A percentile compares a stretch with the other conserved stretches of the same genome.
Conservation (phyloP, 768 basidiomycete genomes). For the Amanita inopinata region DNA sequence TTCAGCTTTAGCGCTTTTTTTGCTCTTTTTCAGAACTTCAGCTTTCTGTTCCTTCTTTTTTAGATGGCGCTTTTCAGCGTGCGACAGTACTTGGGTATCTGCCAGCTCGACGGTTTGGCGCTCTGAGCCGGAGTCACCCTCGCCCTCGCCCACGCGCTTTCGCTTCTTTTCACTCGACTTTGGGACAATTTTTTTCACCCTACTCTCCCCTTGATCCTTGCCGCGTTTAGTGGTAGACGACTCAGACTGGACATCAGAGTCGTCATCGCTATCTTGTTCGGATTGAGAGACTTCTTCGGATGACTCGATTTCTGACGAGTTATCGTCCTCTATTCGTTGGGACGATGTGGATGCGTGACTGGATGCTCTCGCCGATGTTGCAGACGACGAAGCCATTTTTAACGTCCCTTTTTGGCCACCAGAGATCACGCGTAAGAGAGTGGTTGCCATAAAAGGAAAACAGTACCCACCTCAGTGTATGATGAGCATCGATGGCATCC, state of each 20-base stretch:
- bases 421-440: too few relatives aligned
- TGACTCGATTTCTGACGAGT: background rate
- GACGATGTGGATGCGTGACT: background rate
- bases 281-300: background rate
- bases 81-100: slow-evolving; percentile 54
- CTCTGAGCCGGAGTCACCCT: background rate
- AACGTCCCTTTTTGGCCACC: background rate
- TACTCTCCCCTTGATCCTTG: background rate
- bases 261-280: background rate
- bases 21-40: slow-evolving; percentile 36
- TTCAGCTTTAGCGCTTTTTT: slow-evolving; percentile 22
- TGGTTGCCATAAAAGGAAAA: background rate
- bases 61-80: slow-evolving; percentile 60
- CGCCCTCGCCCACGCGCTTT: slow-evolving; percentile 1
- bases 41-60: slow-evolving; percentile 32
- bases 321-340: background rate
- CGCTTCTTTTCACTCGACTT: background rate
- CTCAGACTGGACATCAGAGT: background rate
- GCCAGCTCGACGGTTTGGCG: background rate
- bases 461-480: background rate
- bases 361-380: background rate
- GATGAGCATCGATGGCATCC: background rate
- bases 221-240: background rate
- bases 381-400: background rate
- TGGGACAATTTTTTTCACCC: background rate